Evolutionary conservation across 2,329 filamentous ascomycete species (phyloP), one percentile per base, ranked within the genome.

Genomic region (Monilinia fructicola): DNA sequence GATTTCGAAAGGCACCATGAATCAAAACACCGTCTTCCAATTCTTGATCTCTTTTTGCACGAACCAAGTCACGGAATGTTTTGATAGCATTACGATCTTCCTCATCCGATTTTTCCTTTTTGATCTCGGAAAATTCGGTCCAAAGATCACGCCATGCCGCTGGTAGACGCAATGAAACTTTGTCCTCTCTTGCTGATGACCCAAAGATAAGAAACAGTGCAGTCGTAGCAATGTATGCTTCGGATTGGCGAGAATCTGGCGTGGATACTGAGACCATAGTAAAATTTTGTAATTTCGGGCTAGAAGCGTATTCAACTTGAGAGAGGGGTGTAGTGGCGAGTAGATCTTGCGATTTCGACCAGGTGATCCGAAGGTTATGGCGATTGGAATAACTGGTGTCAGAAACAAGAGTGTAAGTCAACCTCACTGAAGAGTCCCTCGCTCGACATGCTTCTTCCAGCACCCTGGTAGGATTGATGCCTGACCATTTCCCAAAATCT

Each of bases 391-490:
- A 95, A 0, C 87, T 82, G 6, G 88, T 87, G 31, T 89, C 85
- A 1, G 92, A 96, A 35, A 95, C 80, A 53, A 90, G 78, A 66
- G 83, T 87, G 76, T 89, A 95, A 3, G 79, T 80, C 31, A 97
- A 78, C 71, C 84, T 89, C 40, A 84, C 90, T 4, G 83, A 83
- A 1, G 89, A 81, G 75, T 97, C 92, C 78, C 92, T 89, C 69
- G 92, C 86, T 72, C 90, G 89, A 76, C 93, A 96, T n/a, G 91
- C 86, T 77, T 97, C 93, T 76, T 97, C 93, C 16, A 98, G 79
- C 38, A 91, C 83, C 70, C 90, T 85, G 69, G 87, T 85, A 21
- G 94, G 93, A 72, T 81, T 90, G 40, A 96, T 78, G 10, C 94
- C 93, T 18, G 85, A 85, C 81, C 87, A 88, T 76, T 92, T 92